Evolutionary conservation across 2,329 filamentous ascomycete species (phyloP).

Genomic region (Harringtonia lauricola): DNA sequence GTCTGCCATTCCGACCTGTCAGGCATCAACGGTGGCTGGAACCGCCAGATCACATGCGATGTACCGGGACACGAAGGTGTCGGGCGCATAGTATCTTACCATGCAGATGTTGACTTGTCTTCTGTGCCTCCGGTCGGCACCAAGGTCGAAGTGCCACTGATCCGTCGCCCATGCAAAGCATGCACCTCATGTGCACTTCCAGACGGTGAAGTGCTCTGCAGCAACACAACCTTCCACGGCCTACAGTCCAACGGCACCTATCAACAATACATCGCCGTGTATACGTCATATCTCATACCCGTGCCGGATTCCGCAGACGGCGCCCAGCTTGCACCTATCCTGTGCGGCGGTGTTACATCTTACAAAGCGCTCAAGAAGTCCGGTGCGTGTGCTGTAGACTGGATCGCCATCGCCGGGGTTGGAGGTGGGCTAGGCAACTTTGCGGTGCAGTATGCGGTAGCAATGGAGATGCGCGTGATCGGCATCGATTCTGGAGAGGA

Average conservation of each 20-base stretch:
- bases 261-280: slow-evolving; percentile 23
- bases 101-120: slow-evolving; percentile 39
- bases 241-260: slow-evolving; percentile 24
- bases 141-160: slow-evolving; percentile 25
- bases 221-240: slow-evolving; percentile 20
- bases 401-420: slow-evolving; percentile 62
- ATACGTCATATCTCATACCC: slow-evolving; percentile 19
- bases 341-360: slow-evolving; percentile 65
- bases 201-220: slow-evolving; percentile 24
- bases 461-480: slow-evolving; percentile 74
- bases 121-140: slow-evolving; percentile 17
- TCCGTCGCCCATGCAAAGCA: slow-evolving; percentile 20
- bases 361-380: slow-evolving; percentile 71
- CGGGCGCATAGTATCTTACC: slow-evolving; percentile 33
- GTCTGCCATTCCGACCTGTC: slow-evolving; percentile 27
- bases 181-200: slow-evolving; percentile 17
- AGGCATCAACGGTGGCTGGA: slow-evolving; percentile 30
- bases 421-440: slow-evolving; percentile 62
- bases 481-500: slow-evolving; percentile 77
- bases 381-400: slow-evolving; percentile 52
- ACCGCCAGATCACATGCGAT: slow-evolving; percentile 14
- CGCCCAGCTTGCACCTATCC: slow-evolving; percentile 54
- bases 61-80: slow-evolving; percentile 32
- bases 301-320: slow-evolving; percentile 37
- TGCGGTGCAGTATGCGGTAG: slow-evolving; percentile 78